phyloP scores from a whole-genome alignment of 2,329 filamentous ascomycete species.

The Calonectria hawksworthii region DNA sequence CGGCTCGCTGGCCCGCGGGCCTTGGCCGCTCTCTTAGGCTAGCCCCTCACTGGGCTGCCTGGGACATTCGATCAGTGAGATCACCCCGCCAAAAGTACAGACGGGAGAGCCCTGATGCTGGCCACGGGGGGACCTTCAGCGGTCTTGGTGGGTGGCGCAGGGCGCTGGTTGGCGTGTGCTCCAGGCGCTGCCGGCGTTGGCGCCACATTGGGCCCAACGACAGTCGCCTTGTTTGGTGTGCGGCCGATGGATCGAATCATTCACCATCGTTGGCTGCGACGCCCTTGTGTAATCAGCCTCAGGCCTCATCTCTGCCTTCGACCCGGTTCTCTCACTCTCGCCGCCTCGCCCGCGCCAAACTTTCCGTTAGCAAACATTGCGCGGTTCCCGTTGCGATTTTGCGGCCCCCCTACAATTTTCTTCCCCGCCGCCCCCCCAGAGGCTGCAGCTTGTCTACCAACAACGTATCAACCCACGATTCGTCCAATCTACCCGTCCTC shows the following conservation, averaged over 20 bases:
- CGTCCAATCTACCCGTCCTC: conserved; percentile 22
- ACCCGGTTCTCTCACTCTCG: conserved; percentile 27
- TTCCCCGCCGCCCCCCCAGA: not conserved
- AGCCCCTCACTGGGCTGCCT: not conserved
- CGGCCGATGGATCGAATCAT: conserved; percentile 45
- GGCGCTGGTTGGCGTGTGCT: conserved; percentile 11
- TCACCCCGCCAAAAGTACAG: conserved; percentile 20
- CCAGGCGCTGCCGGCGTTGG: conserved; percentile 21
- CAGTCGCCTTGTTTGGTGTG: conserved; percentile 26
- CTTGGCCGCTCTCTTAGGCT: not conserved
- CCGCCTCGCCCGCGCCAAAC: conserved; percentile 2
- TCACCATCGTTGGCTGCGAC: conserved; percentile 40
- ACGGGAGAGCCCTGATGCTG: not conserved
- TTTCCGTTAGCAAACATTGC: conserved; percentile 12
- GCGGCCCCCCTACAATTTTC: not conserved
- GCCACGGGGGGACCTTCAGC: conserved; percentile 1
- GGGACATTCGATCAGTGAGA: conserved; percentile 15
- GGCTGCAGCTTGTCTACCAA: not conserved
- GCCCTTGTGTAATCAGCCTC: conserved; percentile 37
- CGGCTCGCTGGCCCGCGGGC: not conserved
- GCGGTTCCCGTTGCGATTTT: conserved; percentile 5
- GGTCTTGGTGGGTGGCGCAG: conserved; percentile 3
- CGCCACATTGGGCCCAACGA: conserved; percentile 38
- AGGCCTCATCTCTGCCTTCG: conserved; percentile 29
- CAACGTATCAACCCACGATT: conserved; percentile 13